A percentile compares a stretch with the other conserved stretches of the same genome.
Conservation (phyloP, 805 yeast genomes). For the Metschnikowia cerradonensis region DNA sequence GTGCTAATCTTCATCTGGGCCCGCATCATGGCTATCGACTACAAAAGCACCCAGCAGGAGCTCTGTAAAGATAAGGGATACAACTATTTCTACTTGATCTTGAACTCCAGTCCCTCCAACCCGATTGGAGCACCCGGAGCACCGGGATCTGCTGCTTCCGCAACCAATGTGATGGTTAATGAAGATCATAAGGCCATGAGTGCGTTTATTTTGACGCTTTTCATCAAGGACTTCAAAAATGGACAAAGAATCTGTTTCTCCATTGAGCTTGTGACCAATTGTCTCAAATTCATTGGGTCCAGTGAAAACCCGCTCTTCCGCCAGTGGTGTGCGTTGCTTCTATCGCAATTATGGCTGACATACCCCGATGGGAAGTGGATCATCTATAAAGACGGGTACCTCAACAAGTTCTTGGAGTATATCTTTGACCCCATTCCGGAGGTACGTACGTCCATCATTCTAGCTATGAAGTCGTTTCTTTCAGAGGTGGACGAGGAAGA, state of each 20-base stretch:
- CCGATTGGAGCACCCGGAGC: conserved; percentile 31
- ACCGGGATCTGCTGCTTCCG: conserved; percentile 21
- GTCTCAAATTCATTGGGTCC: conserved; percentile 59
- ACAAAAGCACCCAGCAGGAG: conserved; percentile 85
- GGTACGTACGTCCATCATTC: conserved; percentile 78
- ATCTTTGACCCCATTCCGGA: conserved; percentile 92
- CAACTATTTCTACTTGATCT: conserved; percentile 77
- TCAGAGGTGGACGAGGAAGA: conserved; percentile 39
- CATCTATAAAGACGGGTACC: conserved; percentile 59
- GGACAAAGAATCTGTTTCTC: conserved; percentile 82
- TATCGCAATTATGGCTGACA: conserved; percentile 71
- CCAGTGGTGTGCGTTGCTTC: conserved; percentile 85
- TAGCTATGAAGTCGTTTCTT: conserved; percentile 67
- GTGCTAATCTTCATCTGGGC: conserved; percentile 97
- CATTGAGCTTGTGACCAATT: conserved; percentile 63
- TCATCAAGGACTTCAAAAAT: conserved; percentile 71
- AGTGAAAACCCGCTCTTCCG: conserved; percentile 82
- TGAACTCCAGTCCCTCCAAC: conserved; percentile 42
- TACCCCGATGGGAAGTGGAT: conserved; percentile 73
- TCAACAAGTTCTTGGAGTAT: conserved; percentile 51
- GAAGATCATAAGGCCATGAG: conserved; percentile 95
- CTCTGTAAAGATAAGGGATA: conserved; percentile 87
- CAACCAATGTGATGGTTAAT: conserved; percentile 40
- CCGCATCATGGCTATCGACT: conserved; percentile 92
- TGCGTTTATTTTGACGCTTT: conserved; percentile 81